Base-by-base conservation (phyloP, 1,284 basidiomycete species). In the Ustilago nuda region DNA sequence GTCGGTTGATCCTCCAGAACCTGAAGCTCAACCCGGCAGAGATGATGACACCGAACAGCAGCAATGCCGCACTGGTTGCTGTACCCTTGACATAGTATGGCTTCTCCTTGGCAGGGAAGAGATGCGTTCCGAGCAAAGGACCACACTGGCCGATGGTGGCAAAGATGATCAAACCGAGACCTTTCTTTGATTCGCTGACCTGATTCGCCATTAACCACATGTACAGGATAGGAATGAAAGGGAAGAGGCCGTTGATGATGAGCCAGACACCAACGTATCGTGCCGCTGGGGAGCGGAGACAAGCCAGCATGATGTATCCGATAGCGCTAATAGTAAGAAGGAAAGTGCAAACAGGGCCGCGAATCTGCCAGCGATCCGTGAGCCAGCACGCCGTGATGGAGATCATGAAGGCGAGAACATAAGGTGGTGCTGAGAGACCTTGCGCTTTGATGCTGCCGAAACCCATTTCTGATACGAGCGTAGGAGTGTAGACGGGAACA, bases 401-500 rank as follows among this genome's bases (percentile, higher is more conserved):
- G 13, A 79, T 32, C 30, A 79, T 17, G 41, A 84, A 84, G 0
- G 84, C 76, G 4, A 72, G 79, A 13, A 84, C 76, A 59, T 82
- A 82, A 4, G 80, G 80, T 8, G 80, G 80, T 0, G 78, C 78
- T 2, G 78, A 72, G 3, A 77, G 70, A 13, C 79, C 80, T 50
- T 82, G 81, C 0, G 81, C 79, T 6, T 62, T 55, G 55, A 76
- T 70, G 43, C 66, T 76, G 15, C 76, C 71, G 59, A 77, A 84
- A 0, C 84, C 84, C 76, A 83, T 79, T 33, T 80, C 73, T 5
- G 73, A 36, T 9, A 85, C 56, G 27, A 85, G 75, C 30, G 79
- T 83, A 2, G 84, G 84, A 3, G 79, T 56, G 76, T 83, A 85
- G 55, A 85, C 82, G 15, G 84, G 81, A 6, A 85, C 67, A 13